Conservation (phyloP, 139 green algal genomes). For the Gonium pectorale region DNA sequence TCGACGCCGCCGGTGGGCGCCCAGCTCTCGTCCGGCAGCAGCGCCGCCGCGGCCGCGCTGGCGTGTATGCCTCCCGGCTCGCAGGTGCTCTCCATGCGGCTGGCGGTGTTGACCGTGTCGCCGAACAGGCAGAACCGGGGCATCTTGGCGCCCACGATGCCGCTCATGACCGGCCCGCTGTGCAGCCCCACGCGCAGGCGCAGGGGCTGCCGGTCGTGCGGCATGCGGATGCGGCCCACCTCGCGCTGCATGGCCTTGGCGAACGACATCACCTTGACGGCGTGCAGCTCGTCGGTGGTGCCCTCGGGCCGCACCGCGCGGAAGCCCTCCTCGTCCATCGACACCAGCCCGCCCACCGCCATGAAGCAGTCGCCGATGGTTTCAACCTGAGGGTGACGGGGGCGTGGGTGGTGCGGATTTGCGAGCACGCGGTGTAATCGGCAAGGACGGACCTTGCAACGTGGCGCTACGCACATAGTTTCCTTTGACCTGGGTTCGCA, state of each 20-base stretch:
- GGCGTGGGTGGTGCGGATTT: neutral
- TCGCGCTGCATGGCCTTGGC: constrained; percentile 16
- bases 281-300: constrained; percentile 1
- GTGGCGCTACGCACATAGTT: no score
- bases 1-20: constrained; percentile 32
- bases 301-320: neutral
- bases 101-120: constrained; percentile 67
- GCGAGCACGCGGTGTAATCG: no score
- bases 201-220: constrained; percentile 6
- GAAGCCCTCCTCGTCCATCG: constrained; percentile 2
- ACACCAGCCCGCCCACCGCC: neutral
- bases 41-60: neutral
- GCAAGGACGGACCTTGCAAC: no score
- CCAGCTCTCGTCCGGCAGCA: constrained; percentile 10
- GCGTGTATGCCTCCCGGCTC: constrained; percentile 58
- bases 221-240: neutral
- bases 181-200: no score
- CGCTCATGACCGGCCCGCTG: no score
- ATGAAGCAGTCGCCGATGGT: constrained; percentile 22
- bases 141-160: constrained; percentile 51
- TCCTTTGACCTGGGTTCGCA: no score
- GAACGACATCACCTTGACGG: neutral
- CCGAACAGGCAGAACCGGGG: constrained; percentile 61
- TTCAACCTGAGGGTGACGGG: neutral
- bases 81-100: no score